Evolutionary conservation across 805 yeast genomes (phyloP).

Genomic region (Kluyveromyces aestuarii): DNA sequence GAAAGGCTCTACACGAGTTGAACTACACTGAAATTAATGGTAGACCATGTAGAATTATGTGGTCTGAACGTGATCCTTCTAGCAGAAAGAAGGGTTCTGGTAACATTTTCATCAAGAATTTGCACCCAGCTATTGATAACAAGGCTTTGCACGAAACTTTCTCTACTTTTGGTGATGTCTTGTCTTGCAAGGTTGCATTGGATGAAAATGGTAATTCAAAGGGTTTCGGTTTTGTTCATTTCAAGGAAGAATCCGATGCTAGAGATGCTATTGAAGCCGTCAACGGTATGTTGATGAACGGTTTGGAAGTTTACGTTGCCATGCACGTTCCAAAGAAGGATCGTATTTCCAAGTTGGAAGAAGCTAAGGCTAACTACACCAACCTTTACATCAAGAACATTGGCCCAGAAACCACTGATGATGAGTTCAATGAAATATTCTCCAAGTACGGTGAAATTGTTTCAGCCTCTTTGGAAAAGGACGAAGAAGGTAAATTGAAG

Average conservation of each 20-base stretch:
- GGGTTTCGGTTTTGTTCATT: conserved; percentile 97
- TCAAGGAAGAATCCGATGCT: conserved; percentile 88
- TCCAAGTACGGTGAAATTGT: conserved; percentile 69
- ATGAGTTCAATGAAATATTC: conserved; percentile 66
- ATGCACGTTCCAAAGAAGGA: conserved; percentile 88
- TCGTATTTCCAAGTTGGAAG: conserved; percentile 88
- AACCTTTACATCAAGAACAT: conserved; percentile 93
- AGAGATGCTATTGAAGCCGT: conserved; percentile 91
- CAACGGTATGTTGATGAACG: conserved; percentile 96
- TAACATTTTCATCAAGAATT: conserved; percentile 95
- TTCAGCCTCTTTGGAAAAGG: conserved; percentile 72
- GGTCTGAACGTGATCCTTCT: conserved; percentile 99
- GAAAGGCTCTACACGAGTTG: conserved; percentile 87
- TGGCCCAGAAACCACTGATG: conserved; percentile 57
- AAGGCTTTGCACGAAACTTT: conserved; percentile 97
- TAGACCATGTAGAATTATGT: conserved; percentile 97
- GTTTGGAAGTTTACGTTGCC: conserved; percentile 91
- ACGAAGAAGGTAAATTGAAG: conserved; percentile 78
- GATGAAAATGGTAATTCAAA: conserved; percentile 87
- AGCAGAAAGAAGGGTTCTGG: conserved; percentile 92
- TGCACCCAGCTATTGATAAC: conserved; percentile 97
- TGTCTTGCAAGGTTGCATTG: conserved; percentile 95
- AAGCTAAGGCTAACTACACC: conserved; percentile 86
- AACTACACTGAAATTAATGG: conserved; percentile 93
- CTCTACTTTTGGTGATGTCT: conserved; percentile 89